phyloP scores from a whole-genome alignment of 257 asterid genomes.

The Eucommia ulmoides region DNA sequence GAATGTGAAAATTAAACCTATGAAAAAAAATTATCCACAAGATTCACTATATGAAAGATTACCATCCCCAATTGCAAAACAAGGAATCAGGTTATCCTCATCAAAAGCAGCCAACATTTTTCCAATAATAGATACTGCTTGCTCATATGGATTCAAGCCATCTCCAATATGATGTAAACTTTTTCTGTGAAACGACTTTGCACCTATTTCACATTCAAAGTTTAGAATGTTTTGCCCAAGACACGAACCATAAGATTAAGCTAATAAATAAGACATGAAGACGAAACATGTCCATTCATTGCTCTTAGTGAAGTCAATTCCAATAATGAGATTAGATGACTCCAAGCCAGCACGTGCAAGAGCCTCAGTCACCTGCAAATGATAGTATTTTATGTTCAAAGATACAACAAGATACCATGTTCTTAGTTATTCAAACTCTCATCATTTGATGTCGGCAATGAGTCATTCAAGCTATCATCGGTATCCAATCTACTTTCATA shows the following conservation, averaged over 20 bases:
- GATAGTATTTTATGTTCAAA: neutral
- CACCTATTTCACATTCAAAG: neutral
- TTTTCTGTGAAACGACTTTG: neutral
- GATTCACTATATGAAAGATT: neutral
- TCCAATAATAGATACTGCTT: neutral
- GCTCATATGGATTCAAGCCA: neutral
- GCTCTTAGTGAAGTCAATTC: slow-evolving; percentile 58
- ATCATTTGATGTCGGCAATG: no score
- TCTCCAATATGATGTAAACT: neutral
- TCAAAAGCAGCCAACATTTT: neutral
- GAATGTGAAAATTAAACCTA: no score
- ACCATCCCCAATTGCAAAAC: neutral
- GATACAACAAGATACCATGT: no score
- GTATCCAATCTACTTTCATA: no score
- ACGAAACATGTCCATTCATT: slow-evolving; percentile 49
- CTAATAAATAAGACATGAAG: slow-evolving; percentile 1
- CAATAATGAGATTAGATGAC: slow-evolving; percentile 47
- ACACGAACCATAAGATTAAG: neutral
- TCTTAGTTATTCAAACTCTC: no score
- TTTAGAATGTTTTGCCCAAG: neutral
- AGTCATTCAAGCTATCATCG: no score
- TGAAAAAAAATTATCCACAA: no score
- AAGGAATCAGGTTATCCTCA: neutral
- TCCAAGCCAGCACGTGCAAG: slow-evolving; percentile 48
- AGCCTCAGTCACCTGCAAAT: slow-evolving; percentile 14